Evolutionary conservation across 257 asterid species (phyloP), one percentile per base, ranked within the genome.

Genomic region (Datura wrightii): DNA sequence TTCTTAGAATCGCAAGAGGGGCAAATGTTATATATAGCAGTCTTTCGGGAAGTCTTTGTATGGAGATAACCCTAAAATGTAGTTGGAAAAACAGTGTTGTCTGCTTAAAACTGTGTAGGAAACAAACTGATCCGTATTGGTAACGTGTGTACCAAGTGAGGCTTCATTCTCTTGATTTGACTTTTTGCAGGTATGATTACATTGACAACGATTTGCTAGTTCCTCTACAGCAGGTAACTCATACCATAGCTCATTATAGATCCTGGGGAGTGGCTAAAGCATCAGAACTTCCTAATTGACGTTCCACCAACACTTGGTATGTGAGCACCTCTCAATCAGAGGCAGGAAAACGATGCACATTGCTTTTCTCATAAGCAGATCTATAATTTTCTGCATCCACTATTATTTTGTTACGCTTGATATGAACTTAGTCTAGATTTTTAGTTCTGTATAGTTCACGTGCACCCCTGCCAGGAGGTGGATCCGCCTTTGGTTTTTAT

Each of bases 141-240:
- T 48, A 13, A 48, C 48, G 44, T 6, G 62, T 24, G 24, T 76
- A 24, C 62, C 46, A 44, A 56, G 3, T 54, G 87, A 55, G 56
- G 15, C 70, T 82, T 76, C 72, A 85, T 18, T 44, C 60, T 52
- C 42, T 54, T 34, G 1, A n/a, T 16, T 71, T 53, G 10, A 19
- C 24, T 0, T 24, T 1, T 81, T 89, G 89, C 92, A 93, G 94
- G 92, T 93, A 86, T 4, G 92, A 91, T 10, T 91, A 89, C 92
- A 89, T 91, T 8, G 94, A 91, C 31, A 86, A 86, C 9, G 94
- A 93, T 66, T 80, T 93, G 78, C 87, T 93, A 70, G 84, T 84
- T 79, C 79, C 90, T 14, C 85, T 88, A 16, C 87, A 85, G 84
- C 86, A 76, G n/a, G 36, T 82, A 39, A 86, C 84, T 86, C 92